Percentiles rank a stretch among this genome's conserved stretches.
Conservation (phyloP, 495 filamentous ascomycete genomes). For the Glarea lozoyensis region DNA sequence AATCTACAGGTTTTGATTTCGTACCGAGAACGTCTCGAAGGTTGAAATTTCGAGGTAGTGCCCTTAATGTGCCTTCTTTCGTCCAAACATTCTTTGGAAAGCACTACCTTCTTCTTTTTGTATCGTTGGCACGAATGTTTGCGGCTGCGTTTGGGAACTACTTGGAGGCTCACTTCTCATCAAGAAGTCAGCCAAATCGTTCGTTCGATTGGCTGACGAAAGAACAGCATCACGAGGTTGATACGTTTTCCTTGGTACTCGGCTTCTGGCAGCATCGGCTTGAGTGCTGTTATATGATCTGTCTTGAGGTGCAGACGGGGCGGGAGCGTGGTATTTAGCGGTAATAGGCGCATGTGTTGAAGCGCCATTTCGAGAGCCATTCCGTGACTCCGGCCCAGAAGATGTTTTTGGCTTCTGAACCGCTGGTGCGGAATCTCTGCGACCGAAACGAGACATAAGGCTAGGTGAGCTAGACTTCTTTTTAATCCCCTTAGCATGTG, state of each 20-base stretch:
- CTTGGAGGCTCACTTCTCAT: conserved; percentile 64
- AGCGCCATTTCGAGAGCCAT: conserved; percentile 3
- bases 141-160: conserved; percentile 10
- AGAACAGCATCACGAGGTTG: conserved; percentile 41
- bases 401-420: conserved; percentile 7
- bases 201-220: conserved; percentile 31
- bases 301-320: conserved; percentile 20
- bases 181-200: conserved; percentile 74
- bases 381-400: background rate
- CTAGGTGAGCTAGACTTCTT: conserved; percentile 52
- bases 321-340: conserved; percentile 10
- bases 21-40: too few species aligned
- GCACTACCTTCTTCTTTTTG: conserved; percentile 19
- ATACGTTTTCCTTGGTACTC: conserved; percentile 43
- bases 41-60: too few species aligned
- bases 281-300: conserved; percentile 17
- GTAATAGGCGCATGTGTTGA: conserved; percentile 22
- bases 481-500: conserved; percentile 33
- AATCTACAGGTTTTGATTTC: too few species aligned
- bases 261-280: conserved; percentile 17
- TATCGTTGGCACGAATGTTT: conserved; percentile 14
- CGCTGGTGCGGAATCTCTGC: conserved; percentile 21
- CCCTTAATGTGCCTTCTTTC: conserved; percentile 20
- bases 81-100: conserved; percentile 20
- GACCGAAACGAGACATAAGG: conserved; percentile 55